These are phyloP conservation scores for Sporobolus alterniflorus DNA, from an alignment of 202 grass and related monocot genomes.

Conservation along the genomic window DNA sequence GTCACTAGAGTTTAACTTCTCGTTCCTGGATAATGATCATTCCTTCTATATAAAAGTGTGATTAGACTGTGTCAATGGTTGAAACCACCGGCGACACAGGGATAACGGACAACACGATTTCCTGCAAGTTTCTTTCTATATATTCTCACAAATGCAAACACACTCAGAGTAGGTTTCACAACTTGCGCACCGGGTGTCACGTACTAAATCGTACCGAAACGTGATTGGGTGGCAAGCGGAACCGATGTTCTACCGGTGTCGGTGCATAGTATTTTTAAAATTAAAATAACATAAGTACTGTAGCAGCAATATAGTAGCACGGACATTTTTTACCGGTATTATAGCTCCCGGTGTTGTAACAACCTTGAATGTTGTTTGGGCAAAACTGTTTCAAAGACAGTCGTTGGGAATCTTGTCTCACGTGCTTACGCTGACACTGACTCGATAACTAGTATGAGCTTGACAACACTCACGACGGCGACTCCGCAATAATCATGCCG, in stretches of 20 bases:
- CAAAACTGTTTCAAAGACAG: conserved; percentile 1
- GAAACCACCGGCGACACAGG: background rate
- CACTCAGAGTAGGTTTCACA: background rate
- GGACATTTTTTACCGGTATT: no score
- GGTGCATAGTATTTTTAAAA: no score
- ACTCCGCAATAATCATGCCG: background rate
- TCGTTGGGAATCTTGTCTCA: conserved; percentile 7
- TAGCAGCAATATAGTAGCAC: no score
- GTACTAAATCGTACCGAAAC: background rate
- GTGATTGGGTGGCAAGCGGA: conserved; percentile 12
- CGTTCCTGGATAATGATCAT: background rate
- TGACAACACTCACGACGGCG: background rate
- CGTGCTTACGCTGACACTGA: conserved; percentile 14
- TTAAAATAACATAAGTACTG: no score
- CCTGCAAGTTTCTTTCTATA: background rate
- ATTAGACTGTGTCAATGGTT: background rate
- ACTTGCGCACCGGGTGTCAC: background rate
- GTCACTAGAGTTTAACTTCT: no score
- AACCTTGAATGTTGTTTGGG: background rate
- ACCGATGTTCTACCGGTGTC: no score
- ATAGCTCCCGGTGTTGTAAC: no score
- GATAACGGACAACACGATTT: background rate
- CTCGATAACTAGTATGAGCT: background rate
- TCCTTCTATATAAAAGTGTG: no score
- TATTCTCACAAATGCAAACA: background rate